Conservation (phyloP, 2,329 filamentous ascomycete genomes). For the Trichoderma sp. region DNA sequence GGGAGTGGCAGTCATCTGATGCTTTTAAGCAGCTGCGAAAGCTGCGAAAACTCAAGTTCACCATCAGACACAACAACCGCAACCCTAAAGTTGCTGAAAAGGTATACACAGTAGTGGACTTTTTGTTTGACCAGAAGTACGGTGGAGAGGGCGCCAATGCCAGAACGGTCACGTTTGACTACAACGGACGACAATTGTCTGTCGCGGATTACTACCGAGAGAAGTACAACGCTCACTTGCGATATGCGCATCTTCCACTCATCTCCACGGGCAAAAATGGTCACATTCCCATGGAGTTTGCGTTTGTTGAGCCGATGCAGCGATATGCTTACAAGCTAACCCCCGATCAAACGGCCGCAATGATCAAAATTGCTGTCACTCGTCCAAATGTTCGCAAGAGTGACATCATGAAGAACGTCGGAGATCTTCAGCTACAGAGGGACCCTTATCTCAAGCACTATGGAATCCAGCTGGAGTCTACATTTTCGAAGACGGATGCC, state of each 20-base stretch:
- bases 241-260: conserved; percentile 54
- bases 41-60: conserved; percentile 58
- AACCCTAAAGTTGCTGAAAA: conserved; percentile 42
- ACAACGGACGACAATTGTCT: conserved; percentile 47
- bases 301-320: conserved; percentile 55
- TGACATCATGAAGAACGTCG: conserved; percentile 58
- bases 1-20: conserved; percentile 46
- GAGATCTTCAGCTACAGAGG: conserved; percentile 65
- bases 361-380: conserved; percentile 94
- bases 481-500: conserved; percentile 68
- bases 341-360: conserved; percentile 67
- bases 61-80: conserved; percentile 53
- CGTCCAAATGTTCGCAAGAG: conserved; percentile 67
- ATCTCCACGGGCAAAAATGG: conserved; percentile 58
- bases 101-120: conserved; percentile 53
- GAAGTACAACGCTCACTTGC: conserved; percentile 56
- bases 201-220: conserved; percentile 58
- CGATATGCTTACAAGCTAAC: conserved; percentile 65
- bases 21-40: conserved; percentile 58
- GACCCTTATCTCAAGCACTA: conserved; percentile 75
- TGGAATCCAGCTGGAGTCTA: conserved; percentile 66
- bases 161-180: conserved; percentile 57
- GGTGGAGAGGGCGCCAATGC: conserved; percentile 51
- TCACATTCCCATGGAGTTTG: conserved; percentile 64
- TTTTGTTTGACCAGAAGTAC: conserved; percentile 50